These are phyloP conservation scores for Luffa acutangula DNA, from an alignment of 306 rosid species.

Conservation along the genomic window DNA sequence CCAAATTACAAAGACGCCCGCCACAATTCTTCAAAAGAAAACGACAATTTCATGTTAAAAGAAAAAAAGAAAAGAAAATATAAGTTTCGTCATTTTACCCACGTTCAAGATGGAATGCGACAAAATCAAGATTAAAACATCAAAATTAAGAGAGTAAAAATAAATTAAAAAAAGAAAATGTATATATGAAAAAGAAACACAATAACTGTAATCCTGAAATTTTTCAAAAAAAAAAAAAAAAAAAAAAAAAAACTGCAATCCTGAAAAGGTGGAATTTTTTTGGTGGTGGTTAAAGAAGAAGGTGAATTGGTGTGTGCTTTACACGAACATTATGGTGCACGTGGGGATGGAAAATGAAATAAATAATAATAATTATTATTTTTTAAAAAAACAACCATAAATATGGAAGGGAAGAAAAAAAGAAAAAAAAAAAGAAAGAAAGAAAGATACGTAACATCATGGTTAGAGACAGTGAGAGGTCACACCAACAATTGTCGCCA, in stretches of 20 bases:
- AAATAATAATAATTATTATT: neutral
- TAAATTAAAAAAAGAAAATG: neutral
- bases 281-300: neutral
- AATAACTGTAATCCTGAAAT: neutral
- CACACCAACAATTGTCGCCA: conserved; percentile 38
- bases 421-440: too few relatives aligned
- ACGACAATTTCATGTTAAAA: too few relatives aligned
- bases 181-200: too few relatives aligned
- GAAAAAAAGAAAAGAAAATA: too few relatives aligned
- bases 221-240: too few relatives aligned
- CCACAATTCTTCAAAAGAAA: too few relatives aligned
- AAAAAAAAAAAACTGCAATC: neutral
- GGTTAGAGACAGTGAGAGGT: conserved; percentile 33
- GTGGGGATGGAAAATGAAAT: conserved; percentile 19
- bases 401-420: neutral
- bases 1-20: too few relatives aligned
- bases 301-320: neutral
- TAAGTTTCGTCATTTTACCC: neutral
- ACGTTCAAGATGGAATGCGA: neutral
- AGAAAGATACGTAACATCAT: conserved; percentile 17
- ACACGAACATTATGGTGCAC: conserved; percentile 19
- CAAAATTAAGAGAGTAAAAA: too few relatives aligned
- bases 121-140: too few relatives aligned
- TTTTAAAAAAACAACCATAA: neutral
- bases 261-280: neutral